phyloP scores from a whole-genome alignment of 257 asterid genomes.

The Nyctanthes arbortristis region DNA sequence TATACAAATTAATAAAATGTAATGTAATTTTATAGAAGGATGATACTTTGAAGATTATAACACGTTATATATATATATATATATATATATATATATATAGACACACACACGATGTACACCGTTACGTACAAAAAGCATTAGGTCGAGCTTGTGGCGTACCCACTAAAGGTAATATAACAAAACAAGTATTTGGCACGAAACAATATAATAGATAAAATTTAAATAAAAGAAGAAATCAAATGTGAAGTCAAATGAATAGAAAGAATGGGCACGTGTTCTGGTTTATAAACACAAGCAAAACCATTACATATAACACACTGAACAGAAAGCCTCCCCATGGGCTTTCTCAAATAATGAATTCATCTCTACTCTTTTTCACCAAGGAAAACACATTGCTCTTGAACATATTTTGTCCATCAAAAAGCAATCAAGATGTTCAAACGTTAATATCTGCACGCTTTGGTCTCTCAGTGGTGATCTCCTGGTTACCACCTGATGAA shows the following conservation, averaged over 20 bases:
- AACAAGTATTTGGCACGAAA: too few species aligned
- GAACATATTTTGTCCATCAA: not conserved
- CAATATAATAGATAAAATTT: too few species aligned
- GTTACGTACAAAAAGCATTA: too few species aligned
- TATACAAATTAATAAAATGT: too few species aligned
- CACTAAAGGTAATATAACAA: too few species aligned
- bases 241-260: not conserved
- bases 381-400: slow-evolving; percentile 2
- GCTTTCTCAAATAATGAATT: not conserved
- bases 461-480: slow-evolving; percentile 48
- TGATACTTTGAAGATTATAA: too few species aligned
- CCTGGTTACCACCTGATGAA: slow-evolving; percentile 45
- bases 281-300: not conserved
- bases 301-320: not conserved
- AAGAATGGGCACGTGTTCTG: not conserved
- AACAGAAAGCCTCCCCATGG: not conserved
- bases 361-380: not conserved
- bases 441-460: slow-evolving; percentile 86
- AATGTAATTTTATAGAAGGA: too few species aligned
- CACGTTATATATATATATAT: not conserved
- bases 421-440: slow-evolving; percentile 26
- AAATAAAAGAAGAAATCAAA: not conserved
- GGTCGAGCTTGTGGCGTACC: not conserved
- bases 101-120: too few species aligned
- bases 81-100: not conserved